Evolutionary conservation across 2,329 filamentous ascomycete genomes (phyloP), one percentile per base, ranked within the genome.

Genomic region (Fusarium xylarioides): DNA sequence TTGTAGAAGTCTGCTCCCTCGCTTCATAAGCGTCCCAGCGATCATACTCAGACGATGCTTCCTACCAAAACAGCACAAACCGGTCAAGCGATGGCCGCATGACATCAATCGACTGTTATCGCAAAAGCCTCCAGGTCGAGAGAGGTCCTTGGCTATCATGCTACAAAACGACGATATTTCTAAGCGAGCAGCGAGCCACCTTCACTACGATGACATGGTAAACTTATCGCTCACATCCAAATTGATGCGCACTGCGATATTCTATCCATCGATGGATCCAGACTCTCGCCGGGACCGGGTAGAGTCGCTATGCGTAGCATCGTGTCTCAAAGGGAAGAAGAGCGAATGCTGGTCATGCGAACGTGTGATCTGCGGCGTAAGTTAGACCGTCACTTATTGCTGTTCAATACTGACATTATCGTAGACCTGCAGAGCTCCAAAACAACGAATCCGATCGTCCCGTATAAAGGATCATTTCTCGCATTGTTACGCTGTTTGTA

Each of bases 321-420:
- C 66, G 0, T 71, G 68, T 18, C 2, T 50, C 1, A n/a, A 38
- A 6, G 52, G 67, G 4, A n/a, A 23, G 7, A 71, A 71, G 11
- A 54, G n/a, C 15, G 66, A 71, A 37, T 71, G 68, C 11, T 71
- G 68, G 68, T 55, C 55, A 9, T 71, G 68, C 15, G 68, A 70
- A 9, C 55, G 68, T 2, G 66, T 71, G 11, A 50, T 70, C 15
- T 71, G 68, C n/a, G 19, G 55, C 11, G 68, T 70, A 55, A 28
- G 66, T 11, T 38, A 4, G 0, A 32, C 3, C 11, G 15, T 1
- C 15, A 10, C 7, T 6, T 35, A 30, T 19, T 2, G 0, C 4
- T 35, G 0, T 15, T 15, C 11, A 4, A 4, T 19, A 1, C 46
- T 68, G 7, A 68, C 14, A 11, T 14, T 3, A 5, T 3, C 11